phyloP scores from a whole-genome alignment of 75 land plant genomes.

The Picea sitchensis region DNA sequence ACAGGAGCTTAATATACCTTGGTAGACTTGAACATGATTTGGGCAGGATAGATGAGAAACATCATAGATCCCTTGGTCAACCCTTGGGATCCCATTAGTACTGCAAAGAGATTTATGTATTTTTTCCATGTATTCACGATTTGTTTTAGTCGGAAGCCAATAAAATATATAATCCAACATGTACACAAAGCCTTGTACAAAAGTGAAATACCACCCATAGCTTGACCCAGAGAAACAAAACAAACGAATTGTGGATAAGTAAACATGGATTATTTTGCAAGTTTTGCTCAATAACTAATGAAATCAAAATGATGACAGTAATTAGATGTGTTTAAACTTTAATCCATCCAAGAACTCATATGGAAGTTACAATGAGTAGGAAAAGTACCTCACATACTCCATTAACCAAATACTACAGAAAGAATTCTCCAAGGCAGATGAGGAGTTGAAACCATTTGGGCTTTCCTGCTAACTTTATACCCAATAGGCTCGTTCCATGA shows the following conservation, averaged over 20 bases:
- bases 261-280: too few relatives aligned
- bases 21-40: conserved; percentile 98
- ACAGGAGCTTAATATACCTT: conserved; percentile 45
- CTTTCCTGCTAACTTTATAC: conserved; percentile 51
- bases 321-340: too few relatives aligned
- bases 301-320: too few relatives aligned
- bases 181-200: conserved; percentile 94
- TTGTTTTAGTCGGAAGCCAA: conserved; percentile 88
- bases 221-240: conserved; percentile 35
- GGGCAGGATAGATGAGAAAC: conserved; percentile 96
- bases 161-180: conserved; percentile 55
- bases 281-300: too few relatives aligned
- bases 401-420: conserved; percentile 89
- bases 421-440: conserved; percentile 83
- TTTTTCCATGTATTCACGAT: conserved; percentile 96
- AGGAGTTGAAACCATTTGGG: conserved; percentile 87
- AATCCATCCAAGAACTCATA: too few relatives aligned
- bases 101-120: conserved; percentile 85
- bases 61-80: conserved; percentile 91
- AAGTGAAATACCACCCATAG: conserved; percentile 99
- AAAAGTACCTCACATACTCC: conserved; percentile 82
- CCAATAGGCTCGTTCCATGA: conserved; percentile 31
- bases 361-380: too few relatives aligned
- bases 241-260: background rate
- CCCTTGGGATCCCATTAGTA: conserved; percentile 95